phyloP scores from a whole-genome alignment of 192 early-diverging fungal genomes.

The Dissophora globulifera region DNA sequence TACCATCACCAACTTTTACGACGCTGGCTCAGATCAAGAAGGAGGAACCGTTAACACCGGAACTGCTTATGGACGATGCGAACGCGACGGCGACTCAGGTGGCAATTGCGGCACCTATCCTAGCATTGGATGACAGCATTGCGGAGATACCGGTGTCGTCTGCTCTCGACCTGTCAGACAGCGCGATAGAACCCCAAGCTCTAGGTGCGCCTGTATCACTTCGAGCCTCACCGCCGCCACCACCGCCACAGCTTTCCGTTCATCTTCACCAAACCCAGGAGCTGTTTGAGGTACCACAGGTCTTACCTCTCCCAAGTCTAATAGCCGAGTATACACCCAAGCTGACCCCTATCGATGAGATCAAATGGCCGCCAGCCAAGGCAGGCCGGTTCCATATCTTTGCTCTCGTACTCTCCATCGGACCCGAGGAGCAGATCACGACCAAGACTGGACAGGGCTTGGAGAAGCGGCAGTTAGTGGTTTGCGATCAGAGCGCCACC shows the following conservation, averaged over 20 bases:
- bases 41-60: neutral
- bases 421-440: constrained; percentile 3
- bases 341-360: constrained; percentile 13
- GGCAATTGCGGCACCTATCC: neutral
- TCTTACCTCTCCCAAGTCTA: constrained; percentile 9
- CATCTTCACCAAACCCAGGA: too few species aligned
- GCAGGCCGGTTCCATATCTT: constrained; percentile 17
- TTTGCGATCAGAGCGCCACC: constrained; percentile 17
- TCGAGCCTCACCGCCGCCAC: neutral
- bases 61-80: neutral
- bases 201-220: neutral
- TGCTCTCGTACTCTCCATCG: constrained; percentile 10
- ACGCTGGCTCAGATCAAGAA: neutral
- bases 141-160: too few species aligned
- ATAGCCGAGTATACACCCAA: constrained; percentile 6
- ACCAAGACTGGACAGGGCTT: constrained; percentile 1
- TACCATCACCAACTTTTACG: neutral
- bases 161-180: too few species aligned
- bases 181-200: neutral
- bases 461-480: neutral
- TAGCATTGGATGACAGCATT: neutral
- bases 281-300: too few species aligned
- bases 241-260: too few species aligned
- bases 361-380: constrained; percentile 13
- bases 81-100: neutral